These are phyloP conservation scores for Scenedesmus sp. DNA, from an alignment of 163 green algal species.

Conservation along the genomic window DNA sequence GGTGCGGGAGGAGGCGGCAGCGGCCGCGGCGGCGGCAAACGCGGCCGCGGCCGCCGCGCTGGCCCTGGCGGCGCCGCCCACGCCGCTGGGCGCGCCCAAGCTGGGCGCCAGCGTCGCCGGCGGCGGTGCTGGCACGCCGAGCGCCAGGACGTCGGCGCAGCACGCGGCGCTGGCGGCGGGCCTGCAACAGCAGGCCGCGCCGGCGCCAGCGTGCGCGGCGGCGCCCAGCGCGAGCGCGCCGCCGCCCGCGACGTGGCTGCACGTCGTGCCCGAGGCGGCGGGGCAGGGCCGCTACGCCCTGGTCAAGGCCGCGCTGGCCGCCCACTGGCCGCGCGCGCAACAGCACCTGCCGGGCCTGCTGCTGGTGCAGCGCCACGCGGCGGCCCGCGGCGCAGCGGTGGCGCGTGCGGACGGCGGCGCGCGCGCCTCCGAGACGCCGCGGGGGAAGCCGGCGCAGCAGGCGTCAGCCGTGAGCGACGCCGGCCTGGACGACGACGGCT, in stretches of 20 bases:
- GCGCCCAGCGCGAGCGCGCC: background rate
- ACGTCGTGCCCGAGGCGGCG: background rate
- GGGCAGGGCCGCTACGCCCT: slow-evolving; percentile 25
- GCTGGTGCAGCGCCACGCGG: slow-evolving; percentile 35
- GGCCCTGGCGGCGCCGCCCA: background rate
- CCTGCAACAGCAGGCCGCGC: slow-evolving; percentile 17
- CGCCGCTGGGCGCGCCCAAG: background rate
- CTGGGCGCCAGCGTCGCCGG: too few species aligned
- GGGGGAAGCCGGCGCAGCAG: slow-evolving; percentile 54
- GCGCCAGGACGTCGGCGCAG: too few species aligned
- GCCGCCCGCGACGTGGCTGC: background rate
- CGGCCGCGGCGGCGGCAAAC: background rate
- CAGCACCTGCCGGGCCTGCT: slow-evolving; percentile 19
- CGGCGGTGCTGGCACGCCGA: too few species aligned
- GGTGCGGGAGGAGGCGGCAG: background rate
- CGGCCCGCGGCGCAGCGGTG: background rate
- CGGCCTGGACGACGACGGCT: slow-evolving; percentile 1
- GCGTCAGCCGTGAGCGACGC: background rate
- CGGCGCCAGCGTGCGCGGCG: too few species aligned
- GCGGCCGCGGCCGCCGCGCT: background rate
- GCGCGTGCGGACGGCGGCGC: background rate
- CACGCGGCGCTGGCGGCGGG: background rate
- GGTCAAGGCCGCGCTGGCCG: slow-evolving; percentile 5
- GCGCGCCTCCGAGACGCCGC: background rate
- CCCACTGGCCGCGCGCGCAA: slow-evolving; percentile 6